Evolutionary conservation across 495 filamentous ascomycete genomes (phyloP).

Genomic region (Emericellopsis terricola): DNA sequence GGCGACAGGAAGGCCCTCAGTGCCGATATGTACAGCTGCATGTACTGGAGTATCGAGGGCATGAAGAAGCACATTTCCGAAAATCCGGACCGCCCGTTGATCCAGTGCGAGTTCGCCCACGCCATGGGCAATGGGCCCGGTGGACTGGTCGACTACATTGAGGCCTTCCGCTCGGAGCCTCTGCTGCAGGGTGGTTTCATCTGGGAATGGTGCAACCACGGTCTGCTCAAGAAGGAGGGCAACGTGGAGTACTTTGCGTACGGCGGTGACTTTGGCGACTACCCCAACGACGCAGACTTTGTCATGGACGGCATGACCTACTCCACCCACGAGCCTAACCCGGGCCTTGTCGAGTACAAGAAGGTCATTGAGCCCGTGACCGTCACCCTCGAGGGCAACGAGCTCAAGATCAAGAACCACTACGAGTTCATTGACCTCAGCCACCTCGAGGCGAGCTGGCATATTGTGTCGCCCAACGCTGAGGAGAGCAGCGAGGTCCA

Average conservation of each 20-base stretch:
- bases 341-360: conserved; percentile 43
- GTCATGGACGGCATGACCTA: conserved; percentile 47
- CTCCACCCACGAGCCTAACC: conserved; percentile 40
- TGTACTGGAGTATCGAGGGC: conserved; percentile 41
- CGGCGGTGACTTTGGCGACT: conserved; percentile 55
- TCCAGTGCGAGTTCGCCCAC: conserved; percentile 54
- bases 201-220: conserved; percentile 67
- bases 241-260: conserved; percentile 43
- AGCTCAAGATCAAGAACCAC: conserved; percentile 29
- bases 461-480: conserved; percentile 16
- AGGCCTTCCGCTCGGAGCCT: conserved; percentile 43
- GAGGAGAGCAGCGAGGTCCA: conserved; percentile 9
- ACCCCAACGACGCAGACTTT: conserved; percentile 53
- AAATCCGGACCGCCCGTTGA: conserved; percentile 25
- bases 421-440: conserved; percentile 35
- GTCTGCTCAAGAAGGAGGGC: conserved; percentile 34
- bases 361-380: conserved; percentile 46
- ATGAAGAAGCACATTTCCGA: conserved; percentile 25
- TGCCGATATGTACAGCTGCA: conserved; percentile 45
- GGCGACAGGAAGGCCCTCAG: conserved; percentile 39
- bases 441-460: conserved; percentile 27
- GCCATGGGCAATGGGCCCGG: conserved; percentile 67
- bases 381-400: conserved; percentile 11
- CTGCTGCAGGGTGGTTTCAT: conserved; percentile 53
- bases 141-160: conserved; percentile 46